Conservation (phyloP, 352 stramenopile genomes). For the Halophytophthora batemanensis region DNA sequence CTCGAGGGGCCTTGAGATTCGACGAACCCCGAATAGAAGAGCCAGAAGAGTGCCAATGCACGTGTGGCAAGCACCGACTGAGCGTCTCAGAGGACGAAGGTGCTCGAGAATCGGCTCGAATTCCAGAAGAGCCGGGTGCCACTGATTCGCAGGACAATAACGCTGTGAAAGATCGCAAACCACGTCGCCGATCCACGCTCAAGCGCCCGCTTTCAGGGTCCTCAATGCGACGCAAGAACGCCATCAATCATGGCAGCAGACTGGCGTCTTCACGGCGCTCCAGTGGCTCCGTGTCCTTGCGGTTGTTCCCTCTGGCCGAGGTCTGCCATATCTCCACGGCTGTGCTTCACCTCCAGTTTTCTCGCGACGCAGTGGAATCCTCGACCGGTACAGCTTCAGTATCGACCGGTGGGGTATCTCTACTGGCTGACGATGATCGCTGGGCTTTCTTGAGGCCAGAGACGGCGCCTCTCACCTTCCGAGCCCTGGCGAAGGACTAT, state of each 20-base stretch:
- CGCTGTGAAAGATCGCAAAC: conserved; percentile 15
- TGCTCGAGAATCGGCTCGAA: conserved; percentile 9
- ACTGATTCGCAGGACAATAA: conserved; percentile 12
- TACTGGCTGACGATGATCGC: conserved; percentile 28
- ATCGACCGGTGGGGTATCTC: conserved; percentile 10
- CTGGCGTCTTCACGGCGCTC: conserved; percentile 30
- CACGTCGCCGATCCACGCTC: conserved; percentile 26
- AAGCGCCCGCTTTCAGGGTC: conserved; percentile 26
- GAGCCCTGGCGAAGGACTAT: conserved; percentile 56
- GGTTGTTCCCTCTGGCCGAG: conserved; percentile 52
- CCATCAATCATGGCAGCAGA: conserved; percentile 36
- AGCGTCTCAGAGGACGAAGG: conserved; percentile 21
- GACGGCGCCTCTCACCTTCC: conserved; percentile 35
- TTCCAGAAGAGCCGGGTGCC: not conserved
- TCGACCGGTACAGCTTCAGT: not conserved
- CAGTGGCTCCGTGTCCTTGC: conserved; percentile 16
- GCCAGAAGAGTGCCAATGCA: conserved; percentile 32
- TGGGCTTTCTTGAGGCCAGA: conserved; percentile 33
- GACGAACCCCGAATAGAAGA: conserved; percentile 3
- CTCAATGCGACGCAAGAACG: conserved; percentile 38
- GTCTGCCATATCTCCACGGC: conserved; percentile 58
- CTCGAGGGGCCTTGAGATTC: conserved; percentile 35
- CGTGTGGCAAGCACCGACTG: conserved; percentile 45
- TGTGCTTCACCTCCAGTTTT: conserved; percentile 65
- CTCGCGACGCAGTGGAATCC: conserved; percentile 35